Conservation (phyloP, 257 asterid genomes). For the Penstemon barbatus region DNA sequence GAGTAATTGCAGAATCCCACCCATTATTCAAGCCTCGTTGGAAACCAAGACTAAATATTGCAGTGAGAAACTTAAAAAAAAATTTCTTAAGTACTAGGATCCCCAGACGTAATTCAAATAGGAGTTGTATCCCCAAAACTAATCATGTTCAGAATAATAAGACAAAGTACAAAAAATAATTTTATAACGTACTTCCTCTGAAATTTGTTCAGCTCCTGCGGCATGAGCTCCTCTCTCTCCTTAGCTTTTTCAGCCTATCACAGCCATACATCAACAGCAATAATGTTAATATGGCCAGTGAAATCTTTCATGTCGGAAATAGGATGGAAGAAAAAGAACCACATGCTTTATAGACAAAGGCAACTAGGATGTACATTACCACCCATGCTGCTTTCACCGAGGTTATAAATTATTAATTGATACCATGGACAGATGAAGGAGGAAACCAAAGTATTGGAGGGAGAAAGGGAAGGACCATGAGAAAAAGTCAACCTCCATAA, state of each 20-base stretch:
- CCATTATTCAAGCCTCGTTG: background rate
- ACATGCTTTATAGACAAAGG: slow-evolving; percentile 17
- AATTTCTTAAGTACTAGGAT: background rate
- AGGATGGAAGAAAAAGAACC: slow-evolving; percentile 21
- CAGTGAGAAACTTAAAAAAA: slow-evolving; percentile 14
- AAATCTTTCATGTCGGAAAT: slow-evolving; percentile 1
- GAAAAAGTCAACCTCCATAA: slow-evolving; percentile 70
- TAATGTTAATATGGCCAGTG: background rate
- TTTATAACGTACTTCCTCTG: slow-evolving; percentile 53
- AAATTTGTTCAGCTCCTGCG: slow-evolving; percentile 55
- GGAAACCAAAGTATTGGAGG: background rate
- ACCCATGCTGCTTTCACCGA: slow-evolving; percentile 17
- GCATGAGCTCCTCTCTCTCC: slow-evolving; percentile 71
- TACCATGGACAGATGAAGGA: slow-evolving; percentile 5
- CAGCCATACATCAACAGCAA: slow-evolving; percentile 22
- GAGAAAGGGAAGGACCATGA: slow-evolving; percentile 21
- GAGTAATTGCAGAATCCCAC: slow-evolving; percentile 5
- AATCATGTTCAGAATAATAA: slow-evolving; percentile 20
- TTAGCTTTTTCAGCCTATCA: slow-evolving; percentile 85
- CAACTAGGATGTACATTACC: slow-evolving; percentile 4
- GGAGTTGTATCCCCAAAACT: background rate
- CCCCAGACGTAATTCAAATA: background rate
- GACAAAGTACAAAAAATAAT: background rate
- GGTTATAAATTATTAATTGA: slow-evolving; percentile 2
- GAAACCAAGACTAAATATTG: background rate